Conservation (phyloP, 1,284 basidiomycete genomes). For the Xerocomus amazonicus region DNA sequence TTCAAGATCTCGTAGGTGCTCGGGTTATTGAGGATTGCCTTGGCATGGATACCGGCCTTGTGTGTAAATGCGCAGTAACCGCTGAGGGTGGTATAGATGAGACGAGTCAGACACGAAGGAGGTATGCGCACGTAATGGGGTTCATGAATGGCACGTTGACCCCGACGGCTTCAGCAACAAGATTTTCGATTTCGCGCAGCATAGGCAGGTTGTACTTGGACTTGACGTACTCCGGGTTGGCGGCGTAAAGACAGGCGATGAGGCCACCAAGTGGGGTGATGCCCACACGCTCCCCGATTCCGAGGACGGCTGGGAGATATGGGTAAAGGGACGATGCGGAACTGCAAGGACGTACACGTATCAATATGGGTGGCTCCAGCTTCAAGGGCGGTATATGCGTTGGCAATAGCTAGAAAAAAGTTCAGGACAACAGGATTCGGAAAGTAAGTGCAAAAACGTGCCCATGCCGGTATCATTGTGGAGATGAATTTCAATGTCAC, state of each 20-base stretch:
- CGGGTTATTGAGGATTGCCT: conserved; percentile 99
- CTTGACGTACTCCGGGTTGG: conserved; percentile 99
- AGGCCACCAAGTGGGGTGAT: conserved; percentile 98
- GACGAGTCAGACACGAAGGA: conserved; percentile 1
- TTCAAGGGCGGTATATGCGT: conserved; percentile 97
- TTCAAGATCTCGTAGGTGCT: conserved; percentile 98
- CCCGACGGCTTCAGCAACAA: conserved; percentile 98
- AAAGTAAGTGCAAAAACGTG: conserved; percentile 28
- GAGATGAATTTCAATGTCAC: conserved; percentile 98
- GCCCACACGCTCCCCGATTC: conserved; percentile 98
- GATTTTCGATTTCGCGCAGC: conserved; percentile 98
- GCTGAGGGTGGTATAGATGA: conserved; percentile 36
- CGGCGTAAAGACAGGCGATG: conserved; percentile 94
- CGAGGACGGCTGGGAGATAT: conserved; percentile 66
- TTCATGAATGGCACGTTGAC: conserved; percentile 99
- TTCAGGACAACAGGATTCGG: conserved; percentile 2
- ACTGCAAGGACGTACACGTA: conserved; percentile 60
- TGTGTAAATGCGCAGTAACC: conserved; percentile 99
- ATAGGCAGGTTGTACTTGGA: conserved; percentile 97
- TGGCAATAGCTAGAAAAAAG: conserved; percentile 78
- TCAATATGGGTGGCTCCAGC: conserved; percentile 99
- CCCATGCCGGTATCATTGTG: conserved; percentile 98
- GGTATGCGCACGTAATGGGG: conserved; percentile 67
- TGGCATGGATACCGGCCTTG: conserved; percentile 99
- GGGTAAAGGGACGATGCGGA: conserved; percentile 1